Conservation (phyloP, 768 basidiomycete species). For the Butyriboletus loyo region DNA sequence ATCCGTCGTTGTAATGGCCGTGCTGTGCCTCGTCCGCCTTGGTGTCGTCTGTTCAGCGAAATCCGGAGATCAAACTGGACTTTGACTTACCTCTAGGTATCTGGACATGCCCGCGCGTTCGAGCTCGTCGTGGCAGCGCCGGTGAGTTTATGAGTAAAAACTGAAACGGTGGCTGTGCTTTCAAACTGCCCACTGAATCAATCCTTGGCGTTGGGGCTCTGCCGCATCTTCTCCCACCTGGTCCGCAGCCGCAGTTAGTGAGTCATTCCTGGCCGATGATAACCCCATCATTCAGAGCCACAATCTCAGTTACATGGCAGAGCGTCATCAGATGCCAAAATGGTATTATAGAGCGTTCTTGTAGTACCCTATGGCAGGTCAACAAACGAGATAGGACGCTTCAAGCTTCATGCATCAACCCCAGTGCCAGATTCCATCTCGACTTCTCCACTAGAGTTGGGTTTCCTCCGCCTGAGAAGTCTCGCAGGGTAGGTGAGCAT, state of each 20-base stretch:
- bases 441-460: neutral
- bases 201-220: no score
- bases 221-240: no score
- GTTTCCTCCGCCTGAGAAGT: neutral
- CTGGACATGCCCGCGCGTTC: constrained; percentile 35
- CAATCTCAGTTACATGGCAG: neutral
- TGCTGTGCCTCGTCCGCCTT: constrained; percentile 66
- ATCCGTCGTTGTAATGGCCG: constrained; percentile 66
- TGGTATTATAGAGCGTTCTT: neutral
- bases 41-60: constrained; percentile 1
- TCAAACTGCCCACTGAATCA: no score
- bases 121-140: neutral
- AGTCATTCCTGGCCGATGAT: neutral
- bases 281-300: neutral
- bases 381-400: neutral
- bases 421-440: neutral
- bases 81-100: constrained; percentile 37
- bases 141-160: constrained; percentile 6
- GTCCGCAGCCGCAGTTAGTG: no score
- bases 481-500: neutral
- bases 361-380: no score
- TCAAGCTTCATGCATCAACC: neutral
- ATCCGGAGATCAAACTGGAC: neutral
- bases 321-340: neutral
- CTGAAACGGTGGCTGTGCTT: constrained; percentile 12